Conservation (phyloP, 495 filamentous ascomycete species). For the Copromyces sp. region DNA sequence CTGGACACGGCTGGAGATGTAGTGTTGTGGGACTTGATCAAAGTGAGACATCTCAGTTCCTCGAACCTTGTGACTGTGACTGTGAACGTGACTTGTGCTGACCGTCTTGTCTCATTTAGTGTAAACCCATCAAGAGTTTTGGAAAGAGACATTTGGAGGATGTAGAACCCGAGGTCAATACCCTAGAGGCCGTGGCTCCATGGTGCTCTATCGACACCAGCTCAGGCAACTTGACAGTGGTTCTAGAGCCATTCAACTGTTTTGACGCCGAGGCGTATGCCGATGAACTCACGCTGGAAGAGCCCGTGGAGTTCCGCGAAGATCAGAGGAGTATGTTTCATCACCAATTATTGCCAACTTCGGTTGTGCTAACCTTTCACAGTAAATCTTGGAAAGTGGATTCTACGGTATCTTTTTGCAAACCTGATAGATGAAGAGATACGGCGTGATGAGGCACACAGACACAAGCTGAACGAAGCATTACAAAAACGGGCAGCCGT, state of each 20-base stretch:
- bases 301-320: constrained; percentile 70
- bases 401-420: constrained; percentile 85
- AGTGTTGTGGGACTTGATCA: constrained; percentile 87
- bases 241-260: constrained; percentile 88
- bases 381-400: constrained; percentile 95
- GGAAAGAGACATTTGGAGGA: constrained; percentile 91
- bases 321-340: constrained; percentile 78
- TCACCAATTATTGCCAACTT: neutral
- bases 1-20: constrained; percentile 94
- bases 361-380: constrained; percentile 3
- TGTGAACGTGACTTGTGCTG: constrained; percentile 1
- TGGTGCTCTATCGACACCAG: constrained; percentile 94
- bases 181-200: constrained; percentile 74
- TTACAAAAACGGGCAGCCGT: constrained; percentile 45
- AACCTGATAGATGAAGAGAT: constrained; percentile 86
- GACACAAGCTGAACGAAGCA: constrained; percentile 52
- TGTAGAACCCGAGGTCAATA: constrained; percentile 80
- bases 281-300: constrained; percentile 66
- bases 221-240: constrained; percentile 80
- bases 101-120: constrained; percentile 39
- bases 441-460: constrained; percentile 62
- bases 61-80: neutral
- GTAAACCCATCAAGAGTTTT: constrained; percentile 73
- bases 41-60: constrained; percentile 38
- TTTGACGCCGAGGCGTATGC: constrained; percentile 98